Percentiles rank a stretch among this genome's conserved stretches.
Conservation (phyloP, 352 stramenopile species). For the Globisporangium paddicum region DNA sequence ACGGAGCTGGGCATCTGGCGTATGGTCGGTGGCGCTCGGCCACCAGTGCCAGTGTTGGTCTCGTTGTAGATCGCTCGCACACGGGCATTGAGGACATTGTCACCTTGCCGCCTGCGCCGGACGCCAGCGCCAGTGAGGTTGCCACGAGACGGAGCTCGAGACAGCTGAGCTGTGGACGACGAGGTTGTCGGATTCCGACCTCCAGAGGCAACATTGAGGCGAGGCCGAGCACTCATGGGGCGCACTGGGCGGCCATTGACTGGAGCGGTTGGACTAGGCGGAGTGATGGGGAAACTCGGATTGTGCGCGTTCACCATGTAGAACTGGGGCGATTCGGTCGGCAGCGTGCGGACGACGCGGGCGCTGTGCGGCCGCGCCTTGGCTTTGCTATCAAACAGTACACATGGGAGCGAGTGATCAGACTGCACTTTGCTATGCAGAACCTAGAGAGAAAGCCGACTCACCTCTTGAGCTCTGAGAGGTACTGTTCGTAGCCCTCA, state of each 20-base stretch:
- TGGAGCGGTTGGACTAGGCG: not conserved
- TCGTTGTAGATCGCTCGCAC: conserved; percentile 51
- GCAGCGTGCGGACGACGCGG: conserved; percentile 26
- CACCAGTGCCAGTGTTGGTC: conserved; percentile 3
- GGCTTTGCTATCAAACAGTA: conserved; percentile 28
- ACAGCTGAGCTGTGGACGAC: conserved; percentile 1
- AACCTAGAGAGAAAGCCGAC: no score
- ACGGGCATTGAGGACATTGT: conserved; percentile 31
- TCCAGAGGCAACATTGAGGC: conserved; percentile 13
- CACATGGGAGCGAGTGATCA: no score
- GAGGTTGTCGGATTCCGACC: not conserved
- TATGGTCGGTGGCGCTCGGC: conserved; percentile 11
- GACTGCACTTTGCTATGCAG: no score
- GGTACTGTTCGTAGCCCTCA: conserved; percentile 58
- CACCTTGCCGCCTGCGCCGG: conserved; percentile 34
- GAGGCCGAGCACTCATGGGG: conserved; percentile 37
- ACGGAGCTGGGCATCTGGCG: conserved; percentile 20
- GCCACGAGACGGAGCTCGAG: not conserved
- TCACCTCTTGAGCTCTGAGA: conserved; percentile 44
- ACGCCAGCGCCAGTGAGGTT: conserved; percentile 13
- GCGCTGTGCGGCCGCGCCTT: conserved; percentile 34
- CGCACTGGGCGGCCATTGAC: conserved; percentile 14
- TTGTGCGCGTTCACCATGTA: conserved; percentile 51
- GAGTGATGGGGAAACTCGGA: conserved; percentile 13
- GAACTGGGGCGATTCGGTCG: conserved; percentile 44